Evolutionary conservation across 768 basidiomycete genomes (phyloP), one percentile per base, ranked within the genome.

Genomic region (Boletus sensibilis): DNA sequence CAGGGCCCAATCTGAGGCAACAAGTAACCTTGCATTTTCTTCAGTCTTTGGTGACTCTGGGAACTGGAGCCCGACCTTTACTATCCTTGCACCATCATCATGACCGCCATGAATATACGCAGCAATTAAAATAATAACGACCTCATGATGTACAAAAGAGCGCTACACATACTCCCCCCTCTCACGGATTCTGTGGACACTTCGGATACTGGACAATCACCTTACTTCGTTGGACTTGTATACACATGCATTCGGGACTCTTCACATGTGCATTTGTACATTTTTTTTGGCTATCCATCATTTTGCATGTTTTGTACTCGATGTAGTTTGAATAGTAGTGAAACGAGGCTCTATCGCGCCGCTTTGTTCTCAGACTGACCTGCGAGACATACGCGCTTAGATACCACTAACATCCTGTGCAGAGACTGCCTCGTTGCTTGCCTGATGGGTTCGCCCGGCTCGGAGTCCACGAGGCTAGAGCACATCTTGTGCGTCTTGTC

Each of bases 1-100:
- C 29, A 5, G 18, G 3, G 53, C 44, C 13, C 2, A 6, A 27
- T 31, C 37, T 21, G 44, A 25, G 4, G 11, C 12, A 55, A 37
- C 52, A 49, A 51, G 41, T 49, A 50, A 41, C 47, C 34, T n/a
- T 48, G 27, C 20, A 0, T 37, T 18, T 33, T 27, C 47, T 33
- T 20, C 50, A 82, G 82, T 83, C 43, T 75, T 82, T 51, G 82
- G 82, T 8, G 81, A 83, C 61, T 82, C 81, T 48, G 82, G 82
- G 33, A 78, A 83, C 62, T 76, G 70, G 50, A 77, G 82, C 29
- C 68, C 67, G 8, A 16, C 50, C 42, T 84, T 84, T 61, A 73
- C 73, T 13, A 84, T 85, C 55, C 5, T 40, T 16, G 53, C 57
- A 21, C 5, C 52, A 21, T 53, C 61, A 6, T 55, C 55, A 71